Percentiles rank a stretch among this genome's conserved stretches.
Conservation (phyloP, 768 basidiomycete species). For the Phanerochaete carnosa region DNA sequence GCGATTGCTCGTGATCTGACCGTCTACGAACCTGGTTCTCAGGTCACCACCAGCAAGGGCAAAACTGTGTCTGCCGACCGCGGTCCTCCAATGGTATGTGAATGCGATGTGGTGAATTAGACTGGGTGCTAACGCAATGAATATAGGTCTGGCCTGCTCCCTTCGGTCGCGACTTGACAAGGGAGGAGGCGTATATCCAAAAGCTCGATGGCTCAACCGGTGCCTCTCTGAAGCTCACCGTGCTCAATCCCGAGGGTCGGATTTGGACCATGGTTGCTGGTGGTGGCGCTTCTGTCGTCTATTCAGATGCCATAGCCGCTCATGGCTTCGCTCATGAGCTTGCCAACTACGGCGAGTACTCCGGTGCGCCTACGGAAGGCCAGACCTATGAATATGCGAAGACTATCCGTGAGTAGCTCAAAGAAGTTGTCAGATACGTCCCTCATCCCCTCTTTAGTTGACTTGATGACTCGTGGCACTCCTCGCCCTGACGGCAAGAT, state of each 20-base stretch:
- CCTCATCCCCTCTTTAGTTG: constrained; percentile 47
- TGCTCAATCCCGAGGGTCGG: constrained; percentile 90
- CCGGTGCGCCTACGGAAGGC: constrained; percentile 94
- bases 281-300: constrained; percentile 78
- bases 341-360: constrained; percentile 99
- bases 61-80: constrained; percentile 77
- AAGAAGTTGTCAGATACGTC: constrained; percentile 6
- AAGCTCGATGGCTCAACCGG: constrained; percentile 96
- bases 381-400: constrained; percentile 99
- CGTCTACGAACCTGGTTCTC: constrained; percentile 56
- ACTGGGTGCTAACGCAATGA: background rate
- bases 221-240: constrained; percentile 97
- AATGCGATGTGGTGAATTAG: background rate
- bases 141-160: constrained; percentile 80
- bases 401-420: constrained; percentile 72
- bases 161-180: constrained; percentile 96
- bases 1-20: constrained; percentile 91
- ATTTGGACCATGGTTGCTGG: constrained; percentile 99
- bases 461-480: constrained; percentile 89
- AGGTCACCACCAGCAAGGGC: constrained; percentile 38
- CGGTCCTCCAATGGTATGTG: constrained; percentile 88
- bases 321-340: constrained; percentile 96
- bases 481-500: constrained; percentile 89
- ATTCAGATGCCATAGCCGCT: constrained; percentile 78
- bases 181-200: constrained; percentile 99